Evolutionary conservation across 139 green algal genomes (phyloP).

Genomic region (Coelastrella sp.): DNA sequence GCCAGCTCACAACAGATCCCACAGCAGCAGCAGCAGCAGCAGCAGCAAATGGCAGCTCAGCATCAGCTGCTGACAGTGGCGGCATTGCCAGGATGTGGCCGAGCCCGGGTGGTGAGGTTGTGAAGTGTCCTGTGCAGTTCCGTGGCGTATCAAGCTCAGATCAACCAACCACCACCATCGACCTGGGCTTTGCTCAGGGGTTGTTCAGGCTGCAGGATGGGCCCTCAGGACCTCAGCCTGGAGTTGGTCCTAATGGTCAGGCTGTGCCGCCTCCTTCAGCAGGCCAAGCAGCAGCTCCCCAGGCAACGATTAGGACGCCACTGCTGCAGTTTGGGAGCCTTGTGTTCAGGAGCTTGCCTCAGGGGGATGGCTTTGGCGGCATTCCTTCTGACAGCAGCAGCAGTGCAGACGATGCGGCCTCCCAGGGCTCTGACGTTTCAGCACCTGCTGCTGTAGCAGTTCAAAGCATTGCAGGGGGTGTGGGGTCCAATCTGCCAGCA

Average conservation of each 20-base stretch:
- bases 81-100: neutral
- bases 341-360: neutral
- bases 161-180: neutral
- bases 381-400: neutral
- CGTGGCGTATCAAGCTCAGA: neutral
- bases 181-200: neutral
- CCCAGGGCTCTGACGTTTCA: too few species aligned
- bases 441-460: neutral
- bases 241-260: neutral
- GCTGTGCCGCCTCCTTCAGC: neutral
- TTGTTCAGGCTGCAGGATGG: slow-evolving; percentile 2
- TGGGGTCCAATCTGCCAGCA: neutral
- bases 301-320: neutral
- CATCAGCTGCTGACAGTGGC: too few species aligned
- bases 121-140: slow-evolving; percentile 9
- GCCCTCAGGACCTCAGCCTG: neutral
- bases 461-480: neutral
- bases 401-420: neutral
- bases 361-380: neutral
- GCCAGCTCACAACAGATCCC: neutral
- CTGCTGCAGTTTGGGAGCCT: neutral
- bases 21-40: neutral
- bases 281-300: neutral
- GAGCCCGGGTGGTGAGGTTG: neutral
- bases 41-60: too few species aligned